Base-by-base conservation (phyloP, 2,329 filamentous ascomycete genomes). In the Thermomyces lanuginosus region DNA sequence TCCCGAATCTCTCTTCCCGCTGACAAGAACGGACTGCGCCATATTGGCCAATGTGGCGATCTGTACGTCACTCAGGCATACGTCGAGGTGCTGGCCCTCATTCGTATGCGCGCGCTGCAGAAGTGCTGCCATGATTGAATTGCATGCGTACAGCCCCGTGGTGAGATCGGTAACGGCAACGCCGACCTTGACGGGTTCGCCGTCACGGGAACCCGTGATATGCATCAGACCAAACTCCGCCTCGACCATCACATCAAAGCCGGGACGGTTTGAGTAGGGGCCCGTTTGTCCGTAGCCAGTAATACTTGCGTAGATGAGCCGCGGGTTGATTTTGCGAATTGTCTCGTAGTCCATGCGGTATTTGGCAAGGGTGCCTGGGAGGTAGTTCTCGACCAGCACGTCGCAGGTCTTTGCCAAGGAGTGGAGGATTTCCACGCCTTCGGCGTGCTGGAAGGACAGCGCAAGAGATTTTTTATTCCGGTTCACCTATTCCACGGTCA, bases 181-280 rank as follows among this genome's bases (percentile, higher is more conserved):
- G 1, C 59, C 58, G 1, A 55, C 50, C 7, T 54, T 42, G 0
- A 53, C 51, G 0, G 58, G 58, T 1, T 46, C 45, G 0, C 56
- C 52, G 11, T 54, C 44, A 3, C 40, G 37, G 29, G 58, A 46
- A 3, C 58, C 57, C 0, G 56, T 61, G 7, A 61, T 45, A 31
- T 61, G 56, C 14, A 62, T 43, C 11, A 61, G 39, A 0, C 57
- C 57, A 8, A 42, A 54, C 32, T 61, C 56, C 0, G 55, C 56
- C 4, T 45, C 57, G 0, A 49, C 56, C 12, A 63, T 61, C 7
- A 52, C 51, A 33, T 62, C 58, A 36, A 61, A 62, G 1, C 59
- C 58, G 5, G 56, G 51, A 6, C 58, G 44, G 16, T 46, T 44
- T 3, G 48, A 40, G 31, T 55, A 62, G 2, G 58, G 59, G 0